Evolutionary conservation across 805 yeast species (phyloP), one percentile per base, ranked within the genome.

Genomic region (Metschnikowia kofuensis): DNA sequence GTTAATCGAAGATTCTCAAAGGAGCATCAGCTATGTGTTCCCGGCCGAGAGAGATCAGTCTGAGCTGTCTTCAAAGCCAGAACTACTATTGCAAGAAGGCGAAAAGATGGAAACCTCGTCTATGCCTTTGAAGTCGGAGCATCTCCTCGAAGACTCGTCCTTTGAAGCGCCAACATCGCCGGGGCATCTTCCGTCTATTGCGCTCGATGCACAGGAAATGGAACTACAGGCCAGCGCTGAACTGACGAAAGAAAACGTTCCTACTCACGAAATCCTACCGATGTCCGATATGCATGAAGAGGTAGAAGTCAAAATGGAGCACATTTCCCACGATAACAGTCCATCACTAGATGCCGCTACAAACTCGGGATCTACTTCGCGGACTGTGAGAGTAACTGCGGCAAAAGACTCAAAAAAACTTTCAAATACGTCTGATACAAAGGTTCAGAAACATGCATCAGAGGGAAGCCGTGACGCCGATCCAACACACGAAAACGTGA

Each of bases 21-120:
- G 40, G 14, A 41, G 32, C 35, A 38, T 45, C 11, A 43, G 51
- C 31, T 21, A 45, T 14, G 16, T 43, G 11, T 36, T 45, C 11
- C 45, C 45, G 26, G 41, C 51, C 16, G 47, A 41, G 6, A 27
- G 32, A 26, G 48, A 44, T n/a, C 31, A 47, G 27, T 27, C 38
- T 8, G 51, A 49, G 10, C 31, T 15, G 6, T 35, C 48, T 13
- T 15, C 35, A 13, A 42, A 36, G 26, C 44, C 49, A 16, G 56
- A 54, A 14, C 50, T 52, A 30, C 47, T 47, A 26, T 35, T 52
- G 11, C 39, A 37, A 10, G 38, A 40, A 4, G 45, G 54, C 39
- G 54, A 49, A 27, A 40, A 41, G 27, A 35, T 47, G 11, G 44
- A 16, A 6, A 34, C 12, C 21, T 28, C 47, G 6, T 34, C 43